Conservation (phyloP, 768 basidiomycete genomes). For the Lactarius hatsudake region DNA sequence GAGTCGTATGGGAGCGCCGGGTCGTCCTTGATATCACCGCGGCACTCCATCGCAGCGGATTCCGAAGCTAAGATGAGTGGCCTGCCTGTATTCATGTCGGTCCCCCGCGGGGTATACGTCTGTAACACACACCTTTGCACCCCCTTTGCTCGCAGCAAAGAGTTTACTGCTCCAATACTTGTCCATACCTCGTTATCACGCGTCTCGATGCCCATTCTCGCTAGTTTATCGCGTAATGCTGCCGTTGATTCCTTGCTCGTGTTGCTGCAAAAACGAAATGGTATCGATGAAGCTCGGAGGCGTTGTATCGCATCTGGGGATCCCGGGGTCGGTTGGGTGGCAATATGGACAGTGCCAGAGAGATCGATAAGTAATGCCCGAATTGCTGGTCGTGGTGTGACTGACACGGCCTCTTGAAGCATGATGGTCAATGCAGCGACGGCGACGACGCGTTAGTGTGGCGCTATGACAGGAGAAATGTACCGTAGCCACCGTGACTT, state of each 20-base stretch:
- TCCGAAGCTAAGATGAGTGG: constrained; percentile 37
- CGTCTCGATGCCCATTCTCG: constrained; percentile 49
- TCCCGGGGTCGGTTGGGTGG: constrained; percentile 44
- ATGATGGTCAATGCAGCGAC: neutral
- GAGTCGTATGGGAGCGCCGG: constrained; percentile 43
- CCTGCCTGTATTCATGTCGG: constrained; percentile 47
- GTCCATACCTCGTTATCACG: constrained; percentile 53
- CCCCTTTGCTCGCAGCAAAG: constrained; percentile 40
- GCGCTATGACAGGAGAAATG: neutral
- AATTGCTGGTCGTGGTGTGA: constrained; percentile 39
- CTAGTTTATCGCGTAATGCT: constrained; percentile 44
- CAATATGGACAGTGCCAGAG: constrained; percentile 64
- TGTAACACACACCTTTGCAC: constrained; percentile 40
- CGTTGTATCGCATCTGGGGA: constrained; percentile 46
- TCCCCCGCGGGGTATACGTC: constrained; percentile 14
- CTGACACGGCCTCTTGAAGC: neutral
- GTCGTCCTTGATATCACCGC: constrained; percentile 19
- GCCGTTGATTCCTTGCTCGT: constrained; percentile 61
- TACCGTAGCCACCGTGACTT: neutral
- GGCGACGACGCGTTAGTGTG: neutral
- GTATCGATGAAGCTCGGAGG: constrained; percentile 35
- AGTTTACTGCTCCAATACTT: constrained; percentile 57
- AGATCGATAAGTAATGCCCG: constrained; percentile 61
- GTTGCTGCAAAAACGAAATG: constrained; percentile 63
- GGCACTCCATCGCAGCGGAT: constrained; percentile 31